phyloP scores from a whole-genome alignment of 148 eudicot genomes.

The Rhododendron henanense region DNA sequence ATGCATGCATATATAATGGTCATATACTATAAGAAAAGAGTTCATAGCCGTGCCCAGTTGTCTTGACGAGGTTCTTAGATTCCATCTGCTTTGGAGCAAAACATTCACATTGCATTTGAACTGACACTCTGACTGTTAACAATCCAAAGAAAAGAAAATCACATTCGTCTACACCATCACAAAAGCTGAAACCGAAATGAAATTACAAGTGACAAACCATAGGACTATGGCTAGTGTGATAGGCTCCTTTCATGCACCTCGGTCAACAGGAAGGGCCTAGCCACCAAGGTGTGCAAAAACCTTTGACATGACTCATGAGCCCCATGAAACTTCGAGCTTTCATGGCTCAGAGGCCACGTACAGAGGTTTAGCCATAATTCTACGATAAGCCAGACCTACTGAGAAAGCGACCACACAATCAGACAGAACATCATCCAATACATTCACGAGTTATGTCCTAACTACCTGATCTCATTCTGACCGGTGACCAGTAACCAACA shows the following conservation, averaged over 20 bases:
- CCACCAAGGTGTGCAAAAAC: not conserved
- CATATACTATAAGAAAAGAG: not conserved
- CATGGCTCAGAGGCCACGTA: not conserved
- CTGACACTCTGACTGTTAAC: not conserved
- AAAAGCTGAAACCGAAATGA: not conserved
- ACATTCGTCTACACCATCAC: no score
- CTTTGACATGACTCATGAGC: not conserved
- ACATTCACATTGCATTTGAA: not conserved
- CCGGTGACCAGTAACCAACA: not conserved
- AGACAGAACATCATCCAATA: not conserved
- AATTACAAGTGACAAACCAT: not conserved
- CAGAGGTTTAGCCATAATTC: not conserved
- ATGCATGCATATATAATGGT: not conserved
- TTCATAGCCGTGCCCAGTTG: not conserved
- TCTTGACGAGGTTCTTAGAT: not conserved
- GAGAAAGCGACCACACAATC: not conserved
- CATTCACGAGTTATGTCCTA: not conserved
- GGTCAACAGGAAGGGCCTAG: not conserved
- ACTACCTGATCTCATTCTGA: not conserved
- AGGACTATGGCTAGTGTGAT: not conserved
- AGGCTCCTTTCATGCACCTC: not conserved
- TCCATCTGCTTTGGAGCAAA: not conserved
- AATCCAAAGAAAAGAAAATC: not conserved
- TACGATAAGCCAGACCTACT: not conserved
- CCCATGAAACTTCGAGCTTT: not conserved